Evolutionary conservation across 306 rosid species (phyloP), one percentile per base, ranked within the genome.

Genomic region (Acacia melanoxylon): DNA sequence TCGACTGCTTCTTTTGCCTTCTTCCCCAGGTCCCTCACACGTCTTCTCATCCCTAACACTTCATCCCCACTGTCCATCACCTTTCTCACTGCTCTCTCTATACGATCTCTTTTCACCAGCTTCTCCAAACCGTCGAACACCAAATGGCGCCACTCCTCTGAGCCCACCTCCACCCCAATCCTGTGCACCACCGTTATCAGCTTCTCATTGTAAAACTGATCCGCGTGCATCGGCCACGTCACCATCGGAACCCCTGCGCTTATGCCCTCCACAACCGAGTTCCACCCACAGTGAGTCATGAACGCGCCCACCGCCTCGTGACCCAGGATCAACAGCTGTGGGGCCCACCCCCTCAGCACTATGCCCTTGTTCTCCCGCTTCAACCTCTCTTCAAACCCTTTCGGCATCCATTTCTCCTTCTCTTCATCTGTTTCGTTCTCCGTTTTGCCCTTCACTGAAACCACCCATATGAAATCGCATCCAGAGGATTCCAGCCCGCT

Each of bases 11-110:
- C 56, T 49, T 17, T 4, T 16, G 56, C 56, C 56, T 49, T 72
- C 45, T 19, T 56, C 27, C 17, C 81, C 86, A 15, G 85, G 82
- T 24, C 56, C 76, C 76, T 2, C 67, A 69, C 16, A 85, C 87
- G 15, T 81, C 81, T 6, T 52, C 56, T 52, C 59, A 52, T 52
- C 24, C 20, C 59, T 6, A 17, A 1, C 1, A 63, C 66, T 75
- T 78, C 87, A 51, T 82, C 81, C 1, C 73, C 67, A 10, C 22
- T 31, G 3, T 79, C 83, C 88, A 84, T 79, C 41, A 87, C 5
- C 44, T 12, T 61, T 24, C 49, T 87, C 46, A 82, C 84, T 10
- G 83, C 86, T 0, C 17, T 66, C 71, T 66, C 44, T 31, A 66
- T 49, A 1, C 19, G 0, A 15, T 49, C 56, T 49, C 56, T 49